Conservation (phyloP, 1,284 basidiomycete species). For the Sutorius eximius region DNA sequence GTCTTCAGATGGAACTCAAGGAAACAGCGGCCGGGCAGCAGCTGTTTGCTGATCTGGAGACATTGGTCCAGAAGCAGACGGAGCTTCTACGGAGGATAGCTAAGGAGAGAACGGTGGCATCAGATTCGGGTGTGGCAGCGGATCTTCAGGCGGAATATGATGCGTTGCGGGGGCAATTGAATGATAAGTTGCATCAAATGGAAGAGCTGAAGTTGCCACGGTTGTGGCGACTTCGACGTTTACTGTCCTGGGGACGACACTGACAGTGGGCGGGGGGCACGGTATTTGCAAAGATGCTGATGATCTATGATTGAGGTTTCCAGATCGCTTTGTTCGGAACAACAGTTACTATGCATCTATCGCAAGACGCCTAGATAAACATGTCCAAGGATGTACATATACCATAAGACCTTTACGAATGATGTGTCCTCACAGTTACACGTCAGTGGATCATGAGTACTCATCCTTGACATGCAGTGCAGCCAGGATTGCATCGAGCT, state of each 20-base stretch:
- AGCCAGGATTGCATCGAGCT: constrained; percentile 30
- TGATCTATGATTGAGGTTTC: not conserved
- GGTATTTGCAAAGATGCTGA: not conserved
- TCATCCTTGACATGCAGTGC: constrained; percentile 28
- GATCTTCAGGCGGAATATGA: constrained; percentile 13
- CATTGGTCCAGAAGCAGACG: constrained; percentile 1
- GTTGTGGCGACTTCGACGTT: not conserved
- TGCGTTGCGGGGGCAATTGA: constrained; percentile 6
- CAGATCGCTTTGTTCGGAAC: not conserved
- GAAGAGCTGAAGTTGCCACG: constrained; percentile 10
- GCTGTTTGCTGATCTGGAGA: constrained; percentile 9
- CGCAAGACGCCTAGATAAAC: no score
- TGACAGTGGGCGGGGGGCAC: not conserved
- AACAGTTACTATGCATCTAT: not conserved
- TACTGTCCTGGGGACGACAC: not conserved
- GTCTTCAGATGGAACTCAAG: constrained; percentile 1
- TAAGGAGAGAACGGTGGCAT: constrained; percentile 1
- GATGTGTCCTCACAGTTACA: no score
- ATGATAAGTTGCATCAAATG: constrained; percentile 14
- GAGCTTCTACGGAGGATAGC: constrained; percentile 6
- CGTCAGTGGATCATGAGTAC: no score
- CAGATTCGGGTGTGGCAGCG: not conserved
- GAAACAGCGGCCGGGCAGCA: constrained; percentile 7
- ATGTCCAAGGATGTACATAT: no score
- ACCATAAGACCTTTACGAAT: no score